phyloP scores from a whole-genome alignment of 2,329 filamentous ascomycete species.

The Cercospora zeina region DNA sequence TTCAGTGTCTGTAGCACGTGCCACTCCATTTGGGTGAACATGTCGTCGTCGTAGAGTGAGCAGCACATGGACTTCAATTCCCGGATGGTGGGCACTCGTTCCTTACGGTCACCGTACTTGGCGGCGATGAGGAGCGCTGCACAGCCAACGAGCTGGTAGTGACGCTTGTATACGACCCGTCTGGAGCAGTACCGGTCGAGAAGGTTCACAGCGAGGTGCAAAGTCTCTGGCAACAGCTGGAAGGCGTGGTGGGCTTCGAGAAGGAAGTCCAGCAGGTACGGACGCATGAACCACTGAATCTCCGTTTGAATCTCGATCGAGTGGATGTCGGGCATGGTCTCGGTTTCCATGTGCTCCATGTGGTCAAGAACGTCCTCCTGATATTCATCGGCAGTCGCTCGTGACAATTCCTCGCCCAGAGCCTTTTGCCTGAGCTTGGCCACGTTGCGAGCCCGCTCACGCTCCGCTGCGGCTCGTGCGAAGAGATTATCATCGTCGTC shows the following conservation, averaged over 20 bases:
- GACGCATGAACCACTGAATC: conserved; percentile 99
- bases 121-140: conserved; percentile 93
- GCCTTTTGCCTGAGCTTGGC: conserved; percentile 82
- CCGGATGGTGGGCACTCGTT: conserved; percentile 93
- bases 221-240: conserved; percentile 86
- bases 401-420: conserved; percentile 85
- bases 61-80: conserved; percentile 99
- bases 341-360: conserved; percentile 93
- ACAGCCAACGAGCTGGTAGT: conserved; percentile 97
- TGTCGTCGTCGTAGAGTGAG: conserved; percentile 95
- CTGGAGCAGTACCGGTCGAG: conserved; percentile 97
- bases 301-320: conserved; percentile 99
- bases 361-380: conserved; percentile 91
- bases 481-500: conserved; percentile 56
- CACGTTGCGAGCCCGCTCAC: conserved; percentile 75
- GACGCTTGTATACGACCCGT: conserved; percentile 96
- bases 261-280: conserved; percentile 96
- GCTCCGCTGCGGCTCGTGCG: conserved; percentile 63
- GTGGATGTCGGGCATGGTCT: conserved; percentile 92
- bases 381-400: conserved; percentile 83
- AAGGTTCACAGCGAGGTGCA: conserved; percentile 95
- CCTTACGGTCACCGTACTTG: conserved; percentile 99
- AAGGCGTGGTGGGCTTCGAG: conserved; percentile 96
- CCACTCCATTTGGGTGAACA: conserved; percentile 99
- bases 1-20: conserved; percentile 96